Evolutionary conservation across 805 yeast species (phyloP).

Genomic region (Candida corydali): DNA sequence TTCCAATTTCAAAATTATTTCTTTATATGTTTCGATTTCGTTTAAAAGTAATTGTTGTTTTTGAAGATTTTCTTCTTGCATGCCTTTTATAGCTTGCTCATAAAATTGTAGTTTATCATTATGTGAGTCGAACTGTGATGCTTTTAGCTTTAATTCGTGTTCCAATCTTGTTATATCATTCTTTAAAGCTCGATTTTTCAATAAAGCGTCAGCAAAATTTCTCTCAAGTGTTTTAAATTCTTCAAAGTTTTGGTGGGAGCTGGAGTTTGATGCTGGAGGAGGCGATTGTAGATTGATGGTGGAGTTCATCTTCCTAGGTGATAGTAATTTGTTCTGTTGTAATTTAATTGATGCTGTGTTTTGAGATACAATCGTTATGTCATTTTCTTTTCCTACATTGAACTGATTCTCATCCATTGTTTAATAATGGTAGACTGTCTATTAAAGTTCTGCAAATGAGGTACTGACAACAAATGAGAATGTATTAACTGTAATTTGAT

Average conservation of each 20-base stretch:
- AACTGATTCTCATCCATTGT: no score
- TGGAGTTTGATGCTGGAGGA: no score
- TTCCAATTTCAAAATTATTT: constrained; percentile 29
- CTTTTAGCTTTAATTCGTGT: constrained; percentile 24
- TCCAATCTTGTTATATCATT: constrained; percentile 29
- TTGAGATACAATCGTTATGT: not conserved
- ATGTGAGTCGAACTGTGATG: constrained; percentile 23
- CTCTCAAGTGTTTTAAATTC: constrained; percentile 10
- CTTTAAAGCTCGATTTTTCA: constrained; percentile 20
- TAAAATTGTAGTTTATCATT: constrained; percentile 18
- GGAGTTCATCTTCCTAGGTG: constrained; percentile 1
- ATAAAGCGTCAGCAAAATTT: constrained; percentile 29
- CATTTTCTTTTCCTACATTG: constrained; percentile 2
- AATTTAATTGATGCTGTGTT: no score
- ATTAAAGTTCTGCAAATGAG: no score
- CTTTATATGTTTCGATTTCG: constrained; percentile 30
- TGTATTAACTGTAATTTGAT: not conserved
- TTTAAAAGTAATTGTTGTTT: constrained; percentile 23
- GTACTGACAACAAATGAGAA: no score
- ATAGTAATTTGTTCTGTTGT: not conserved
- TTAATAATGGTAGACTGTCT: no score
- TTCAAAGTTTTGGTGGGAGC: constrained; percentile 1
- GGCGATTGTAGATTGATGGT: not conserved
- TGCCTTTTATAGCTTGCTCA: constrained; percentile 24
- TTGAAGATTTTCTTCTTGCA: constrained; percentile 26